Conservation (phyloP, 345 rosid genomes). For the Camelina sativa region DNA sequence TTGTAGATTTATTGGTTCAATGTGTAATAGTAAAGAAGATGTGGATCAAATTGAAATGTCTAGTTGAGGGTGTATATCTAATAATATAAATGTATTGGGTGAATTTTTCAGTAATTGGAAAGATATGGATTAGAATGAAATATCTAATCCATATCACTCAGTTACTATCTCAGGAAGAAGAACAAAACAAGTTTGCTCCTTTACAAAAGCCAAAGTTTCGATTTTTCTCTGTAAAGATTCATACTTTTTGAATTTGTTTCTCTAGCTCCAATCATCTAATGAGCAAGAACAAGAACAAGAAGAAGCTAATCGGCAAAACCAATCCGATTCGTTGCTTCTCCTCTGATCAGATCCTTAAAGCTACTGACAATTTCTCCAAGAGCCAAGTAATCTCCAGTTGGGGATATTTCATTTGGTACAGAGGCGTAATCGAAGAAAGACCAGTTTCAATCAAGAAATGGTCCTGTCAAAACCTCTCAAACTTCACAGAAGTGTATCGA, state of each 20-base stretch:
- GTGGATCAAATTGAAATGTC: neutral
- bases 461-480: constrained; percentile 25
- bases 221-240: neutral
- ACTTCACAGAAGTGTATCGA: constrained; percentile 35
- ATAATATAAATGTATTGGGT: neutral
- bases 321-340: constrained; percentile 44
- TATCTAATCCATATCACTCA: neutral
- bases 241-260: neutral
- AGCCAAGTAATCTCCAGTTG: constrained; percentile 31
- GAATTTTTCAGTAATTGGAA: neutral
- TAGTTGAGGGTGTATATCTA: neutral
- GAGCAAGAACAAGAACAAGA: constrained; percentile 31
- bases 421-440: constrained; percentile 35
- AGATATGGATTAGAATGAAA: neutral
- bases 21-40: neutral
- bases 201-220: neutral
- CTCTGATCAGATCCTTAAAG: constrained; percentile 37
- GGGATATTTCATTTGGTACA: constrained; percentile 42
- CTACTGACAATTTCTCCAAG: constrained; percentile 36
- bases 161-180: neutral
- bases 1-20: neutral
- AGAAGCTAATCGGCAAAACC: constrained; percentile 31
- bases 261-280: constrained; percentile 14
- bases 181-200: neutral
- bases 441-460: constrained; percentile 41